Percentiles rank a stretch among this genome's conserved stretches.
phyloP scores from a whole-genome alignment of 1,284 basidiomycete species.

The Cerrena zonata region DNA sequence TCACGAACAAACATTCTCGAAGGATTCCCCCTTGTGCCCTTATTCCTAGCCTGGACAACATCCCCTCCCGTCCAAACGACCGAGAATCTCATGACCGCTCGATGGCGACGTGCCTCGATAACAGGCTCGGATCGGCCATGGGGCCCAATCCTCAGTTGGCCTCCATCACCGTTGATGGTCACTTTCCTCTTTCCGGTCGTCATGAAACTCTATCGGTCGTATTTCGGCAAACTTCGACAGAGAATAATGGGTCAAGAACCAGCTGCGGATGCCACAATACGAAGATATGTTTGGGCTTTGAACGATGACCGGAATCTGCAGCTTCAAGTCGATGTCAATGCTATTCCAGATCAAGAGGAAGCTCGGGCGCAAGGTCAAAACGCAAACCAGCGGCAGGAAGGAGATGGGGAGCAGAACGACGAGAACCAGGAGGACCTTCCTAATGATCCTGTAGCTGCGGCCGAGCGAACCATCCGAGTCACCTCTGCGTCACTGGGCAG shows the following conservation, averaged over 20 bases:
- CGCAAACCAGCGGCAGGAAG: constrained; percentile 3
- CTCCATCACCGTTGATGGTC: constrained; percentile 58
- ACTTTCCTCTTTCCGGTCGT: constrained; percentile 48
- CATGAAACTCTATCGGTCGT: constrained; percentile 40
- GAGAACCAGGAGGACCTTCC: constrained; percentile 18
- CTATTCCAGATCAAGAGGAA: constrained; percentile 6
- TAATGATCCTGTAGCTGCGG: constrained; percentile 34
- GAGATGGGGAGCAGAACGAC: constrained; percentile 9
- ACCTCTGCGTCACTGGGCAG: constrained; percentile 57
- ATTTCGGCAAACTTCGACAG: constrained; percentile 37
- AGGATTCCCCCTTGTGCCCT: constrained; percentile 46
- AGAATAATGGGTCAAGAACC: constrained; percentile 41
- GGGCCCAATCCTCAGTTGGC: constrained; percentile 40
- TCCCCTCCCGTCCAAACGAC: constrained; percentile 34
- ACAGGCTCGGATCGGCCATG: neutral
- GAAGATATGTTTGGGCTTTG: constrained; percentile 29
- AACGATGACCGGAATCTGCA: constrained; percentile 40
- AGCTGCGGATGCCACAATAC: constrained; percentile 17
- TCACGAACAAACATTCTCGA: constrained; percentile 48
- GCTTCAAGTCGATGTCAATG: constrained; percentile 36
- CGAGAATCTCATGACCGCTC: constrained; percentile 3
- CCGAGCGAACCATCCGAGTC: constrained; percentile 51
- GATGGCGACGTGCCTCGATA: constrained; percentile 3
- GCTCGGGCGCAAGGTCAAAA: constrained; percentile 5
- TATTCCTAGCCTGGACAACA: constrained; percentile 64